Evolutionary conservation across 345 rosid species (phyloP), one percentile per base, ranked within the genome.

Genomic region (Bruguiera sexangula): DNA sequence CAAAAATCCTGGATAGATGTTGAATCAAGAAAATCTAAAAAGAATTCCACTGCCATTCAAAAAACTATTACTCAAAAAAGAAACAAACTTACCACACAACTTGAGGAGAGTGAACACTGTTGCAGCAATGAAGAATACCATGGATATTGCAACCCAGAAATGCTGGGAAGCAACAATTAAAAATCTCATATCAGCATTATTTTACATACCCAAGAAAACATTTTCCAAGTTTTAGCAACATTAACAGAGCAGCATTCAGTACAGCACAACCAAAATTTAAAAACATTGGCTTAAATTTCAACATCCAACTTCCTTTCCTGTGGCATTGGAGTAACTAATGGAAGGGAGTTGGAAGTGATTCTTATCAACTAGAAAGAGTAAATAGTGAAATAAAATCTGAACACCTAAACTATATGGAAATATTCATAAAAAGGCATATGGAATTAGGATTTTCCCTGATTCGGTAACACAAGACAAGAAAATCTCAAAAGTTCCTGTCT

Each of bases 101-200:
- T 93, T 93, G 66, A 93, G 88, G 66, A 91, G 92, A 60, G 97
- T 93, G 80, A 93, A 91, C 63, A 85, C 75, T 56, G 97, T 85
- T 13, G 96, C 98, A 46, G 94, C 97, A 68, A 91, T 83, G 83
- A 91, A 80, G 91, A 93, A 91, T 77, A 93, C 88, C 96, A 85
- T 88, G 48, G 97, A 88, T 84, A 91, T 93, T 32, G 92, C 90
- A 71, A 93, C 89, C 97, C 96, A 91, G 32, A 93, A 93, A 75
- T 93, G 97, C 98, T 93, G 75, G 76, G 85, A 83, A 73, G 46
- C 58, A 75, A 79, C 71, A 19, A 77, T 62, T 26, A 32, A 61
- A 68, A 60, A 69, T 68, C 80, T 70, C 61, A 67, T 66, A 69
- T 72, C 66, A 80, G 67, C 60, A 65, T 63, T 34, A 19, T 32